phyloP scores from a whole-genome alignment of 139 green algal species.

The Closterium sp. region DNA sequence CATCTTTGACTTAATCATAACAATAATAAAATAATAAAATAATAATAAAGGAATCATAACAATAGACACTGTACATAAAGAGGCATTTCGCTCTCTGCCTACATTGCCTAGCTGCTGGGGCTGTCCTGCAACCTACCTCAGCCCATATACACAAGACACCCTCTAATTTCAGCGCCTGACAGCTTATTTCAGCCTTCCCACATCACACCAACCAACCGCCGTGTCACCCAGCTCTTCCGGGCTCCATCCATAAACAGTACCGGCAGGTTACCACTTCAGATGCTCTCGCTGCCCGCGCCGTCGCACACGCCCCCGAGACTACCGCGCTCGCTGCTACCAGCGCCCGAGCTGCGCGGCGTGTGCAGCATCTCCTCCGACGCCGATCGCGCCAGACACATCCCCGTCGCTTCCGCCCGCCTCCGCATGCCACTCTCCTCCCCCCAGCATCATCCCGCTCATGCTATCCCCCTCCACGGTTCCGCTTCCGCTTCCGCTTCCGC shows the following conservation, averaged over 20 bases:
- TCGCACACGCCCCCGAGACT: background rate
- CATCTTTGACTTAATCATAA: no score
- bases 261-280: background rate
- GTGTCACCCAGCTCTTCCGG: background rate
- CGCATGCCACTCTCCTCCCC: background rate
- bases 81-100: no score
- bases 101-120: no score
- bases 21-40: no score
- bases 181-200: no score
- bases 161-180: no score
- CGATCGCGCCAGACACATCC: background rate
- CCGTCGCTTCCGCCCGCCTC: background rate
- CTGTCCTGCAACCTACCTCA: no score
- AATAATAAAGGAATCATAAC: no score
- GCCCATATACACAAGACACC: no score
- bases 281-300: background rate
- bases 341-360: background rate
- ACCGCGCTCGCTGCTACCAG: background rate
- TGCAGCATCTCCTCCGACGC: slow-evolving; percentile 6
- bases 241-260: no score
- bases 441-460: background rate
- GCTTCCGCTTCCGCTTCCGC: background rate
- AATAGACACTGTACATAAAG: no score
- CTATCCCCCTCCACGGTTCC: background rate
- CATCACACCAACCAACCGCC: background rate